Base-by-base conservation (phyloP, 2,329 filamentous ascomycete genomes). In the Verticillium tricorpus region DNA sequence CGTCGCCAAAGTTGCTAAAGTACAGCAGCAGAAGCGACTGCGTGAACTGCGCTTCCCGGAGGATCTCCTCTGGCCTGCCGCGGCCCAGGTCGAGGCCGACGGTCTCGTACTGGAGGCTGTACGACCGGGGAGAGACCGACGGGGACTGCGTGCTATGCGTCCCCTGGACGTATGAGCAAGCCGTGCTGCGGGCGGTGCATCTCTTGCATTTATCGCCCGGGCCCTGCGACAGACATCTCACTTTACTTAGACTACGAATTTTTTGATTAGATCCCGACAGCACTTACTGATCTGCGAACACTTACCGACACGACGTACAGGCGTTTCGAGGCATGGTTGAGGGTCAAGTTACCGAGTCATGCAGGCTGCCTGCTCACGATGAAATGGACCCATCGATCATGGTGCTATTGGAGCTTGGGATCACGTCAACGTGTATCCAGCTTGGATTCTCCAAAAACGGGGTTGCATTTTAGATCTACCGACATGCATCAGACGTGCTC, bases 281-380 rank as follows among this genome's bases (percentile, higher is more conserved):
- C 54, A 15, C n/a, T 17, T 17, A 22, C 15, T 37, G 28, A 34
- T 37, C 31, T 32, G 15, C 22, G 55, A 22, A 9, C n/a, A 57
- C 55, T 32, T 22, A 57, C 55, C 55, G 32, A 22, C 55, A 57
- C 55, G 55, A 19, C 19, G 55, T 37, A 22, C 55, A 57, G 9
- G 55, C 55, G 55, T 57, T 57, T 35, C 55, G 32, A 57, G 55
- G 55, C 55, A 57, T 57, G 55, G 17, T 57, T 57, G 45, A 52
- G 19, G 45, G 11, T 52, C n/a, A 52, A 25, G 45, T 22, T 52
- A 22, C 45, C 45, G 45, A 52, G 45, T 52, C 45, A 52, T 52
- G 45, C 45, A 25, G 6, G 19, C 19, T 52, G 6, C 17, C 19
- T 1, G 45, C 19, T 12, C 6, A 25, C 11, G n/a, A 12, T 19